These are phyloP conservation scores for Piper longum DNA, from an alignment of 164 flowering plant species.

Conservation along the genomic window DNA sequence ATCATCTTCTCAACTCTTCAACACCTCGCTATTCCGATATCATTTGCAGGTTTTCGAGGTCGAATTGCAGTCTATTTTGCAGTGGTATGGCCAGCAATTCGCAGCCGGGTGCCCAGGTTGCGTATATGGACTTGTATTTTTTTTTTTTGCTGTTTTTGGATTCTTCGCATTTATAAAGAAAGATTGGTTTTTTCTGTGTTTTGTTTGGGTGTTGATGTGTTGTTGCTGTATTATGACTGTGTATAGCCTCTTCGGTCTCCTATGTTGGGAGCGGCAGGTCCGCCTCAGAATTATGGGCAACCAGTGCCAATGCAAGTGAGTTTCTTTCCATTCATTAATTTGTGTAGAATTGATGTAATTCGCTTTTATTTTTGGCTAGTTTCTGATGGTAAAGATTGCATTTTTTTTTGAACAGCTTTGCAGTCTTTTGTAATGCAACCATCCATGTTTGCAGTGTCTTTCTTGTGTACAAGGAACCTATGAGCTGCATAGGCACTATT, in stretches of 20 bases:
- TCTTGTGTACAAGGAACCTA: neutral
- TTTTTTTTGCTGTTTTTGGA: neutral
- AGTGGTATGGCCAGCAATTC: slow-evolving; percentile 49
- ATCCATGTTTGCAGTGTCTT: neutral
- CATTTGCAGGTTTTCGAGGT: no score
- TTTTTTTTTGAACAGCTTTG: neutral
- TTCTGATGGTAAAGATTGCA: neutral
- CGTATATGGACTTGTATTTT: neutral
- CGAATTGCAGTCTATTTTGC: no score
- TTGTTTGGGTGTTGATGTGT: slow-evolving; percentile 1
- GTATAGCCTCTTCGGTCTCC: slow-evolving; percentile 51
- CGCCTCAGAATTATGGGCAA: slow-evolving; percentile 45
- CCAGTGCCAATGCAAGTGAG: slow-evolving; percentile 50
- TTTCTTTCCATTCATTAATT: neutral
- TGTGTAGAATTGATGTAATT: slow-evolving; percentile 1
- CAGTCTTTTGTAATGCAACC: no score
- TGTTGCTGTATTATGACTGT: slow-evolving; percentile 2
- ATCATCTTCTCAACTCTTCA: no score
- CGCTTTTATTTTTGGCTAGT: neutral
- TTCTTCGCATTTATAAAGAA: neutral
- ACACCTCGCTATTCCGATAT: no score
- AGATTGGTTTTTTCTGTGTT: neutral
- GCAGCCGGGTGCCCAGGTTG: slow-evolving; percentile 65
- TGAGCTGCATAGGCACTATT: neutral
- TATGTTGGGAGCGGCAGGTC: slow-evolving; percentile 31